Conservation (phyloP, 148 eudicot species). For the Gaultheria prostrata region DNA sequence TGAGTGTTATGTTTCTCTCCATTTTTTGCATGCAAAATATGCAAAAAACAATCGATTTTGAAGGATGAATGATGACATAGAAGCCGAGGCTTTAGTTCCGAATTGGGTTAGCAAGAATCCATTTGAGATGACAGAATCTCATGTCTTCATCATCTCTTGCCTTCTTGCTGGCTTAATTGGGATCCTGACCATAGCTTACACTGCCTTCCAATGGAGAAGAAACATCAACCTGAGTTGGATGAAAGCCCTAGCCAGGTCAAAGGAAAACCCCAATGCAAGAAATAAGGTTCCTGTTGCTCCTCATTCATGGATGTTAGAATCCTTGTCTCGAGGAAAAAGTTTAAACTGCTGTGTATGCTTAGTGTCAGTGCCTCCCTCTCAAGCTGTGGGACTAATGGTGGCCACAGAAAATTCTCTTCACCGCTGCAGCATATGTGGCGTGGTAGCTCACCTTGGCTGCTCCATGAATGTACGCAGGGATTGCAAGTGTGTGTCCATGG, state of each 20-base stretch:
- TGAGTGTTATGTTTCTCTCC: background rate
- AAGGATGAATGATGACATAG: slow-evolving; percentile 67
- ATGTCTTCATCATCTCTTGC: slow-evolving; percentile 65
- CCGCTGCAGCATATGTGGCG: slow-evolving; percentile 75
- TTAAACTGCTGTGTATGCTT: slow-evolving; percentile 88
- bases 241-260: slow-evolving; percentile 94
- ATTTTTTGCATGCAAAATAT: slow-evolving; percentile 15
- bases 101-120: slow-evolving; percentile 47
- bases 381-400: slow-evolving; percentile 58
- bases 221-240: slow-evolving; percentile 85
- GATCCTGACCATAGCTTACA: slow-evolving; percentile 70
- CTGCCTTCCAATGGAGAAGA: slow-evolving; percentile 97
- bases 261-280: slow-evolving; percentile 76
- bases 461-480: slow-evolving; percentile 71
- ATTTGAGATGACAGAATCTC: slow-evolving; percentile 65
- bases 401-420: slow-evolving; percentile 61
- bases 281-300: slow-evolving; percentile 67
- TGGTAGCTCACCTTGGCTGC: slow-evolving; percentile 77
- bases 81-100: slow-evolving; percentile 45
- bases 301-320: slow-evolving; percentile 78
- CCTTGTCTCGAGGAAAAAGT: slow-evolving; percentile 66
- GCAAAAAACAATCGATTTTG: background rate
- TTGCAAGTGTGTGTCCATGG: slow-evolving; percentile 87
- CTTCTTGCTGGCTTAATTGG: slow-evolving; percentile 81
- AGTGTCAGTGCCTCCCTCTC: slow-evolving; percentile 65